phyloP scores from a whole-genome alignment of 1,284 basidiomycete genomes.

The Phlebopus sp. region DNA sequence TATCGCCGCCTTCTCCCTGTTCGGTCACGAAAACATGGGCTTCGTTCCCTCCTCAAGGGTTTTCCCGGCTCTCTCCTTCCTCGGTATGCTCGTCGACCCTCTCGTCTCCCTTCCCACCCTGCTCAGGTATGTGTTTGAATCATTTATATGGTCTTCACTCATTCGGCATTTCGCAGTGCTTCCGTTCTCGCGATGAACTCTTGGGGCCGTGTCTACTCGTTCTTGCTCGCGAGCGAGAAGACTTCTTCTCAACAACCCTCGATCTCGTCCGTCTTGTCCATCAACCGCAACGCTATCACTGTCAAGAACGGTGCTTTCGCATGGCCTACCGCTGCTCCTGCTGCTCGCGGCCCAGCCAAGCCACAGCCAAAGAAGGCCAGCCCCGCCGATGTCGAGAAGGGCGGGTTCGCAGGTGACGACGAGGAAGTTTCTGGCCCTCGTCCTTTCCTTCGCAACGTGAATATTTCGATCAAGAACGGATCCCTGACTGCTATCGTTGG shows the following conservation, averaged over 20 bases:
- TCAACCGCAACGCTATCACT: conserved; percentile 20
- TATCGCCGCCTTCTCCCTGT: conserved; percentile 31
- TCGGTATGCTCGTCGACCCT: conserved; percentile 30
- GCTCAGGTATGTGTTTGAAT: conserved; percentile 16
- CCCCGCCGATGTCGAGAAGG: conserved; percentile 15
- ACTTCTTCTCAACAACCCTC: conserved; percentile 1
- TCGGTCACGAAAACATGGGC: conserved; percentile 30
- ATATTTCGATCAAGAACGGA: conserved; percentile 44
- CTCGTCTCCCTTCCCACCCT: conserved; percentile 29
- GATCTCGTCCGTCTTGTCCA: conserved; percentile 3
- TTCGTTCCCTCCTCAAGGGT: conserved; percentile 17
- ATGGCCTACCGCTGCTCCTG: conserved; percentile 14
- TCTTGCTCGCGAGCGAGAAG: conserved; percentile 28
- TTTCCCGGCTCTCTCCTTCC: conserved; percentile 31
- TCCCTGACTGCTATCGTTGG: conserved; percentile 52
- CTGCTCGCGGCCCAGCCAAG: neutral
- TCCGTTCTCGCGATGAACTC: conserved; percentile 34
- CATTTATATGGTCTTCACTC: neutral
- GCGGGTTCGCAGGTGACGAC: neutral
- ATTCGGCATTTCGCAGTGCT: conserved; percentile 23
- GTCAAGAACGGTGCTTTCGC: conserved; percentile 23
- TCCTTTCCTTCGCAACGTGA: conserved; percentile 38
- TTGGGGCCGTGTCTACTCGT: conserved; percentile 27
- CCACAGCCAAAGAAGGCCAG: neutral
- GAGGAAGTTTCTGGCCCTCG: conserved; percentile 12